These are phyloP conservation scores for Candida easanensis DNA, from an alignment of 805 yeast species.

Conservation along the genomic window DNA sequence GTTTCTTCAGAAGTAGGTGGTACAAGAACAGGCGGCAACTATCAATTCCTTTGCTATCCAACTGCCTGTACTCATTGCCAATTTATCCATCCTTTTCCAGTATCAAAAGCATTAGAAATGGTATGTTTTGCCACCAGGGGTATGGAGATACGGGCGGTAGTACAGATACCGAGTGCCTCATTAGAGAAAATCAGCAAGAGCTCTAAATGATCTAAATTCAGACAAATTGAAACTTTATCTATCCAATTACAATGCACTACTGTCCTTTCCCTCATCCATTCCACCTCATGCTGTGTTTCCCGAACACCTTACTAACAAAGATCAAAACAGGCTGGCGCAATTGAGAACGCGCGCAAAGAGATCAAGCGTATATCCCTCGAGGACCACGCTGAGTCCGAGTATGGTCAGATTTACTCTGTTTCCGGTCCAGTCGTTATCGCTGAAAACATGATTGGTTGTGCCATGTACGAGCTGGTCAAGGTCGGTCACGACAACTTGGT, in stretches of 20 bases:
- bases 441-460: conserved; percentile 98
- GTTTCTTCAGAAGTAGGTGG: neutral
- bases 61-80: neutral
- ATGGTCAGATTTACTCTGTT: conserved; percentile 89
- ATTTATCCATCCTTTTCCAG: neutral
- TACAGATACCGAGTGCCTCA: too few species aligned
- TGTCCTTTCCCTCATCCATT: neutral
- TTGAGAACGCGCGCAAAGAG: conserved; percentile 95
- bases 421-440: conserved; percentile 98
- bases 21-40: neutral
- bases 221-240: too few species aligned
- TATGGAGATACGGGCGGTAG: neutral
- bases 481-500: conserved; percentile 97
- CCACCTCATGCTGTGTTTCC: neutral
- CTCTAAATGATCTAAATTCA: too few species aligned
- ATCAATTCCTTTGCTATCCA: neutral
- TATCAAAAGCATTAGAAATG: neutral
- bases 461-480: conserved; percentile 98
- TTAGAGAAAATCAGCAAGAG: too few species aligned
- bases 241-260: too few species aligned
- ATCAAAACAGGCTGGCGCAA: conserved; percentile 75
- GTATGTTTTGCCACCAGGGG: neutral
- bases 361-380: conserved; percentile 82
- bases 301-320: conserved; percentile 3
- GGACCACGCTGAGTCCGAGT: conserved; percentile 68